Evolutionary conservation across 1,284 basidiomycete genomes (phyloP).

Genomic region (Austroboletus niveus): DNA sequence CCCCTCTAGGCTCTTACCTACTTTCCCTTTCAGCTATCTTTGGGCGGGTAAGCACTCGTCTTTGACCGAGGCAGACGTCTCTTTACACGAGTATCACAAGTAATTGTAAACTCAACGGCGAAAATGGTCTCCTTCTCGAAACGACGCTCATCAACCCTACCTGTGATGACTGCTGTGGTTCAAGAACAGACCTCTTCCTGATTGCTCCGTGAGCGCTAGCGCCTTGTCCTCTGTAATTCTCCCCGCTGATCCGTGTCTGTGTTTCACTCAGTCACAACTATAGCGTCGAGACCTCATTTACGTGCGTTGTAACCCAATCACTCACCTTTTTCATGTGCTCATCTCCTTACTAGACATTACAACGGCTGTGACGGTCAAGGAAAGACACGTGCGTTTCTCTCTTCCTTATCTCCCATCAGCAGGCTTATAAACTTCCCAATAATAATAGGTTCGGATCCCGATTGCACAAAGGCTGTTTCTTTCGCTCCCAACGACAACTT

Average conservation of each 20-base stretch:
- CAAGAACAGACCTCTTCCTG: slow-evolving; percentile 44
- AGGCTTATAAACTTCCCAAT: neutral
- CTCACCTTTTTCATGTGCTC: slow-evolving; percentile 1
- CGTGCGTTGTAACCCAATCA: slow-evolving; percentile 27
- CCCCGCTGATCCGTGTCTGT: neutral
- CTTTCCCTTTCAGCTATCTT: slow-evolving; percentile 21
- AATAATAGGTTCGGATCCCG: slow-evolving; percentile 7
- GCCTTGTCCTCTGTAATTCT: neutral
- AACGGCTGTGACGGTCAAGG: slow-evolving; percentile 25
- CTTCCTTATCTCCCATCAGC: neutral
- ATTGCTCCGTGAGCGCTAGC: slow-evolving; percentile 38
- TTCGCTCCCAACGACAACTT: slow-evolving; percentile 38
- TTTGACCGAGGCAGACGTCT: neutral
- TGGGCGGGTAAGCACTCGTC: slow-evolving; percentile 27
- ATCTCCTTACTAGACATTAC: slow-evolving; percentile 20
- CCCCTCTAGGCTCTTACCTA: too few relatives aligned
- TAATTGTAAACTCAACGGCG: slow-evolving; percentile 41
- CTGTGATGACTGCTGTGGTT: slow-evolving; percentile 37
- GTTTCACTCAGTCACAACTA: slow-evolving; percentile 16
- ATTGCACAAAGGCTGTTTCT: slow-evolving; percentile 38
- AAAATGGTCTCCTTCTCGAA: slow-evolving; percentile 44
- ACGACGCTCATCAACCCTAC: slow-evolving; percentile 43
- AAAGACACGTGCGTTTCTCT: slow-evolving; percentile 17
- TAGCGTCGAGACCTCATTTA: slow-evolving; percentile 26
- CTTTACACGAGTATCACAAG: slow-evolving; percentile 16